These are phyloP conservation scores for Phytophthora pinifolia DNA, from an alignment of 352 stramenopile species.

Conservation along the genomic window DNA sequence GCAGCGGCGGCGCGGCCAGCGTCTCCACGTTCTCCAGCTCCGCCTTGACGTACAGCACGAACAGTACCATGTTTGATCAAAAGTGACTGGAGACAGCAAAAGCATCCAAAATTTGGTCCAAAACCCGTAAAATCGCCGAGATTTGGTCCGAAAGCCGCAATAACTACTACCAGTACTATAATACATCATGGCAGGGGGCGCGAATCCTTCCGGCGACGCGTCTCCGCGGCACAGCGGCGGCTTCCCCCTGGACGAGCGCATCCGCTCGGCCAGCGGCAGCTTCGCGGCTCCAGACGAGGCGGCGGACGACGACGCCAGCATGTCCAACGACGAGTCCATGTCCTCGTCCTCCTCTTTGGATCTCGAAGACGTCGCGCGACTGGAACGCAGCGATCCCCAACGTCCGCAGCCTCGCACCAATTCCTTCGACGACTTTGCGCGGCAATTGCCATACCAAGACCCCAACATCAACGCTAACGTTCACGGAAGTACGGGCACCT, in stretches of 20 bases:
- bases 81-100: not conserved
- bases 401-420: slow-evolving; percentile 1
- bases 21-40: slow-evolving; percentile 87
- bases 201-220: slow-evolving; percentile 10
- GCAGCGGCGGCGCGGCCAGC: slow-evolving; percentile 59
- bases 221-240: slow-evolving; percentile 7
- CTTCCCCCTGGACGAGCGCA: slow-evolving; percentile 29
- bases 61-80: slow-evolving; percentile 64
- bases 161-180: no score
- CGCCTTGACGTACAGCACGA: slow-evolving; percentile 87
- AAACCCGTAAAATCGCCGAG: no score
- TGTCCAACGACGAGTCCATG: slow-evolving; percentile 70
- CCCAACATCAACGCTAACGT: not conserved
- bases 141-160: slow-evolving; percentile 2
- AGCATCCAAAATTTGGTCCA: no score
- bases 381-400: not conserved
- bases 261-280: slow-evolving; percentile 29
- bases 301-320: slow-evolving; percentile 43
- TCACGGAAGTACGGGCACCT: no score
- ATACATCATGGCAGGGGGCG: no score
- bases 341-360: slow-evolving; percentile 46
- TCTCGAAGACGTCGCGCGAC: slow-evolving; percentile 27
- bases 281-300: slow-evolving; percentile 11
- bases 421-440: slow-evolving; percentile 35
- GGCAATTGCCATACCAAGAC: slow-evolving; percentile 31